Evolutionary conservation across 1,284 basidiomycete species (phyloP).

Genomic region (Trichosporon ovoides): DNA sequence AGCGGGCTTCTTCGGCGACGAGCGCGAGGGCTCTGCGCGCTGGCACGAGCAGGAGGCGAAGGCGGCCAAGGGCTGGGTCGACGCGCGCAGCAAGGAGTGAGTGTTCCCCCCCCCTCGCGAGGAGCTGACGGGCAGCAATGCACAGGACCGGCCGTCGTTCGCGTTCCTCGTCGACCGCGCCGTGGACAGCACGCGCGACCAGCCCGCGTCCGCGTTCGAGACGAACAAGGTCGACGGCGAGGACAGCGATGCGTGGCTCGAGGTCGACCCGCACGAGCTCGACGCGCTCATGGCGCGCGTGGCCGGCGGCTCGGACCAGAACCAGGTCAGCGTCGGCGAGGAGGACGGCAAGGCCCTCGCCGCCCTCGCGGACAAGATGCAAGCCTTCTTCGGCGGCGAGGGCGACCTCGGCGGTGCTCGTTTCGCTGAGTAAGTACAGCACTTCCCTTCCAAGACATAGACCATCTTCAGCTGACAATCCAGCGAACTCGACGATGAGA

Average conservation of each 20-base stretch:
- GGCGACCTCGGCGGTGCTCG: slow-evolving; percentile 78
- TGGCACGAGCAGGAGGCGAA: slow-evolving; percentile 69
- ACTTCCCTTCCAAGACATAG: not conserved
- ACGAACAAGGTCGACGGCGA: slow-evolving; percentile 21
- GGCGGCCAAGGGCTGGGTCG: slow-evolving; percentile 64
- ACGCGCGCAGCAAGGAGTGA: slow-evolving; percentile 61
- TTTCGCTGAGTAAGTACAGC: slow-evolving; percentile 75
- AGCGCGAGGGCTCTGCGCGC: slow-evolving; percentile 65
- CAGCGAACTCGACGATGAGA: slow-evolving; percentile 51
- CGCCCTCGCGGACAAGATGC: slow-evolving; percentile 73
- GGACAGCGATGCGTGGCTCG: slow-evolving; percentile 44
- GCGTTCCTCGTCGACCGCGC: slow-evolving; percentile 64
- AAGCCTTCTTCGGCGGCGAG: slow-evolving; percentile 77
- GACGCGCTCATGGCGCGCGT: slow-evolving; percentile 42
- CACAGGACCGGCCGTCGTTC: slow-evolving; percentile 62
- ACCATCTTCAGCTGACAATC: not conserved
- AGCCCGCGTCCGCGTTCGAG: slow-evolving; percentile 8
- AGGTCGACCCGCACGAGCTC: slow-evolving; percentile 45
- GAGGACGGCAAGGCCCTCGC: slow-evolving; percentile 66
- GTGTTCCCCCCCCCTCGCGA: too few species aligned
- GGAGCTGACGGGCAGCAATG: slow-evolving; percentile 20
- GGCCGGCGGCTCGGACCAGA: slow-evolving; percentile 18
- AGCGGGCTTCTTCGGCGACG: slow-evolving; percentile 67
- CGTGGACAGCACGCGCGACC: slow-evolving; percentile 43
- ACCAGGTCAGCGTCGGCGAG: slow-evolving; percentile 42